phyloP scores from a whole-genome alignment of 2,329 filamentous ascomycete species.

The Tolypocladium pustulatum region DNA sequence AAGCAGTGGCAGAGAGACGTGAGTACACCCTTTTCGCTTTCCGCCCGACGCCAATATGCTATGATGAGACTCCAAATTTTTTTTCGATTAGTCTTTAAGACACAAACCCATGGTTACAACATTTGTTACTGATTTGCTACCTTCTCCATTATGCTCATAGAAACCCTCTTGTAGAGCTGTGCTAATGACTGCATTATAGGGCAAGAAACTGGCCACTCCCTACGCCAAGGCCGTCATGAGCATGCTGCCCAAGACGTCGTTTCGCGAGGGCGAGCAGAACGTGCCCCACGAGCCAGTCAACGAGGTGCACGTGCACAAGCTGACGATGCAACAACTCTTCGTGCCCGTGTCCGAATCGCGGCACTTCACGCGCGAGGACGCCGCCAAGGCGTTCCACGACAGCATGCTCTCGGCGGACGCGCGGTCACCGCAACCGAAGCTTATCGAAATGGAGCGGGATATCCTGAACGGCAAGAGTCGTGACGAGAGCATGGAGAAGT shows the following conservation, averaged over 20 bases:
- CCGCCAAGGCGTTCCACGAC: conserved; percentile 53
- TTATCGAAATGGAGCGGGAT: conserved; percentile 45
- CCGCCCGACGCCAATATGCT: conserved; percentile 29
- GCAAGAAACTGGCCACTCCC: conserved; percentile 62
- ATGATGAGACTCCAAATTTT: conserved; percentile 58
- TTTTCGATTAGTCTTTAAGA: conserved; percentile 99
- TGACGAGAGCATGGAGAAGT: conserved; percentile 27
- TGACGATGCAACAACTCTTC: conserved; percentile 55
- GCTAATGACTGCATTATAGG: conserved; percentile 36
- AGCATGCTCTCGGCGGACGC: conserved; percentile 49
- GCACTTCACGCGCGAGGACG: conserved; percentile 53
- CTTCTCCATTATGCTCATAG: neutral
- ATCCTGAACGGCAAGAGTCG: conserved; percentile 24
- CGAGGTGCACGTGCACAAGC: conserved; percentile 51
- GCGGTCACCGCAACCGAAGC: conserved; percentile 51
- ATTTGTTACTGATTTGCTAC: conserved; percentile 15
- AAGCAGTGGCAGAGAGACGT: conserved; percentile 68
- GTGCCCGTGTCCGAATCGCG: conserved; percentile 53
- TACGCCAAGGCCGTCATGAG: conserved; percentile 66
- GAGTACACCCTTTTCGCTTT: conserved; percentile 28
- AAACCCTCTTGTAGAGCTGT: conserved; percentile 1
- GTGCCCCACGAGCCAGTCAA: conserved; percentile 49
- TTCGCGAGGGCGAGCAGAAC: conserved; percentile 36
- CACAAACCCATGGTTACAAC: conserved; percentile 69
- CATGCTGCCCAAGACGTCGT: conserved; percentile 70